Percentiles rank a stretch among this genome's conserved stretches.
These are phyloP conservation scores for Kockovaella imperatae DNA, from an alignment of 768 basidiomycete species.

Conservation along the genomic window DNA sequence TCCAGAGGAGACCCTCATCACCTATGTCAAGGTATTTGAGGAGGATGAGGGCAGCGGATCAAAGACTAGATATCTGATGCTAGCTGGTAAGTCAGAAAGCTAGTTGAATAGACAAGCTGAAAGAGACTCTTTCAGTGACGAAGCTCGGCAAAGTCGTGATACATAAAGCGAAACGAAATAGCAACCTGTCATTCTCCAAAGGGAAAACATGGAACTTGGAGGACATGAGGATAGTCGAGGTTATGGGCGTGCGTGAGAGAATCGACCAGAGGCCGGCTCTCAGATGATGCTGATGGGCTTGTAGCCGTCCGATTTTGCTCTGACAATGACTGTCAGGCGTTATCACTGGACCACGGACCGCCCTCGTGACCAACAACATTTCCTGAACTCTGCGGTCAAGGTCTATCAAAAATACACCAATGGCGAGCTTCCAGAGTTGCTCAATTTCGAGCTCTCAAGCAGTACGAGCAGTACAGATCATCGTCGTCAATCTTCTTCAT, in stretches of 20 bases:
- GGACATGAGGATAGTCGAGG: constrained; percentile 73
- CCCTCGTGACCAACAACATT: constrained; percentile 61
- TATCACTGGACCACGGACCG: constrained; percentile 86
- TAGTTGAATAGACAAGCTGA: not conserved
- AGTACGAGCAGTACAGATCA: too few species aligned
- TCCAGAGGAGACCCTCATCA: constrained; percentile 70
- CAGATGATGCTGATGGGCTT: not conserved
- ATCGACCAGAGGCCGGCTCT: not conserved
- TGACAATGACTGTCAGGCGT: constrained; percentile 71
- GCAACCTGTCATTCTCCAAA: constrained; percentile 87
- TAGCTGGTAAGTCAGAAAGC: constrained; percentile 63
- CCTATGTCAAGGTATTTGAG: constrained; percentile 91
- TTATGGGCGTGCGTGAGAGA: constrained; percentile 54
- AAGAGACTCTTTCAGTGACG: too few species aligned
- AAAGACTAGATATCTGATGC: constrained; percentile 83
- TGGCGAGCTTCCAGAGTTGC: constrained; percentile 36
- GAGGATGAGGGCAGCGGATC: constrained; percentile 56
- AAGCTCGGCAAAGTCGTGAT: constrained; percentile 48
- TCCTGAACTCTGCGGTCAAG: constrained; percentile 61
- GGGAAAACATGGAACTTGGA: constrained; percentile 90
- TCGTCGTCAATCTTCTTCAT: constrained; percentile 8
- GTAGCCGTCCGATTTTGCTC: constrained; percentile 52
- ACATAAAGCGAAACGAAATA: constrained; percentile 95
- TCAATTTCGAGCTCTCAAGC: constrained; percentile 17
- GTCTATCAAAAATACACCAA: constrained; percentile 43